Conservation (phyloP, 495 filamentous ascomycete species). For the Penicillium tannophilum region DNA sequence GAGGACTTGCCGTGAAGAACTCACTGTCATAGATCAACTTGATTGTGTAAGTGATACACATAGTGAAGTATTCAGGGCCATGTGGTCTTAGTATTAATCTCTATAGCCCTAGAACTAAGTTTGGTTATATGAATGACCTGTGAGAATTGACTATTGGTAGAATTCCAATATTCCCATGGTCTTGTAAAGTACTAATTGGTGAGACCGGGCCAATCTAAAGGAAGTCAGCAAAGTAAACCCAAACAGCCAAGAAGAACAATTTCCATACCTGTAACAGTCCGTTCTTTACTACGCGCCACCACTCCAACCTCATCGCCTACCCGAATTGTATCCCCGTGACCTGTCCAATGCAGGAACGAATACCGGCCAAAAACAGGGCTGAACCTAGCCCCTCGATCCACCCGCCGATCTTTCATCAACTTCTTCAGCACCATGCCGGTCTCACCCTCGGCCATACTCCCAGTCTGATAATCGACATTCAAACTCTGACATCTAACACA, state of each 20-base stretch:
- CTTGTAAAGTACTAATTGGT: slow-evolving; percentile 16
- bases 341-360: slow-evolving; percentile 56
- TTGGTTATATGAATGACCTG: no score
- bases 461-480: slow-evolving; percentile 82
- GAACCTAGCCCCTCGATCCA: slow-evolving; percentile 72
- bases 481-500: slow-evolving; percentile 78
- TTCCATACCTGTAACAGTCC: slow-evolving; percentile 65
- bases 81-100: no score
- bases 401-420: slow-evolving; percentile 74
- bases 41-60: no score
- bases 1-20: background rate
- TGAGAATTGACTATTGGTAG: no score
- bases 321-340: slow-evolving; percentile 41
- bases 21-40: background rate
- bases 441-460: slow-evolving; percentile 63
- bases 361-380: slow-evolving; percentile 86
- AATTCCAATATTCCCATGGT: no score
- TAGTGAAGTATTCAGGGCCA: no score
- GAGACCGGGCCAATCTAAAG: slow-evolving; percentile 32
- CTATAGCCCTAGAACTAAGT: no score
- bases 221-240: slow-evolving; percentile 10
- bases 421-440: slow-evolving; percentile 72
- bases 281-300: slow-evolving; percentile 54
- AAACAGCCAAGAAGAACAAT: background rate
- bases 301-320: slow-evolving; percentile 76